Percentiles rank a stretch among this genome's conserved stretches.
These are phyloP conservation scores for Cyberlindnera lachancei DNA, from an alignment of 805 yeast species.

Conservation along the genomic window DNA sequence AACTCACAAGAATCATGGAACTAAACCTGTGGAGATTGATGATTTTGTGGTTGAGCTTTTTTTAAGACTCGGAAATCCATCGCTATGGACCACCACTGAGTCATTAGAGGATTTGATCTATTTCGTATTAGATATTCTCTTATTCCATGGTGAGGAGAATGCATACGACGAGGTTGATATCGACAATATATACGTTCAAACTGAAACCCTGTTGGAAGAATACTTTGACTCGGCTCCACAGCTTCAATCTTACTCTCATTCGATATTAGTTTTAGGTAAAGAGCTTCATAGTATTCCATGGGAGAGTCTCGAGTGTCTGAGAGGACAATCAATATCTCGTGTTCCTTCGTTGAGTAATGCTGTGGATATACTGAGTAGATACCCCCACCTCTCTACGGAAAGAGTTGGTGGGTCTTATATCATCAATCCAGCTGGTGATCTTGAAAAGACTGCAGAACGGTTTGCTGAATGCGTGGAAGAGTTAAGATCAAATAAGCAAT, in stretches of 20 bases:
- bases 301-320: constrained; percentile 68
- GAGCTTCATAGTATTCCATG: constrained; percentile 73
- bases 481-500: constrained; percentile 26
- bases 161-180: constrained; percentile 62
- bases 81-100: constrained; percentile 26
- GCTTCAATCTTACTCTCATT: constrained; percentile 34
- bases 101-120: constrained; percentile 56
- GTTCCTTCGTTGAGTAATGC: constrained; percentile 59
- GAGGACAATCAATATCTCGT: constrained; percentile 54
- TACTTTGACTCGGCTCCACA: constrained; percentile 16
- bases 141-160: constrained; percentile 56
- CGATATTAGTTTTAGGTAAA: constrained; percentile 63
- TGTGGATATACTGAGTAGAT: constrained; percentile 26
- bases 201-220: constrained; percentile 39
- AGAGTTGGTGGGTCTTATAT: constrained; percentile 45
- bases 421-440: constrained; percentile 78
- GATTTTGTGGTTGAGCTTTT: constrained; percentile 44
- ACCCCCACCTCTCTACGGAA: constrained; percentile 14
- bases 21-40: constrained; percentile 29
- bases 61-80: constrained; percentile 36
- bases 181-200: constrained; percentile 43
- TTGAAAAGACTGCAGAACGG: constrained; percentile 53
- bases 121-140: constrained; percentile 51
- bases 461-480: constrained; percentile 39
- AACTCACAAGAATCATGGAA: constrained; percentile 25